A percentile compares a stretch with the other conserved stretches of the same genome.
phyloP scores from a whole-genome alignment of 306 rosid species.

The Dalbergia cochinchinensis region DNA sequence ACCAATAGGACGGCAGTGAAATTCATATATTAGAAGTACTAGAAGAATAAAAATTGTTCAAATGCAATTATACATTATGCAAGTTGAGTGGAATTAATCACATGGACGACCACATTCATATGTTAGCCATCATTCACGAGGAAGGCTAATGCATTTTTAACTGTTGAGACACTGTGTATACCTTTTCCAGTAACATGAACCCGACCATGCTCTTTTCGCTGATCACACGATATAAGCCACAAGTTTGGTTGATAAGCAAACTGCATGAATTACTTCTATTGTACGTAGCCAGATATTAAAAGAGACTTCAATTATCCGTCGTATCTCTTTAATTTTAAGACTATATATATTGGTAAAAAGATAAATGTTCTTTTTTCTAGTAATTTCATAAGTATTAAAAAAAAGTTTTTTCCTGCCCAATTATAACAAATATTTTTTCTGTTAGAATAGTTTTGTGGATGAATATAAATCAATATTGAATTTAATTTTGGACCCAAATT shows the following conservation, averaged over 20 bases:
- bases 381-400: no score
- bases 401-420: no score
- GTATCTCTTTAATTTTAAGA: no score
- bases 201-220: background rate
- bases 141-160: slow-evolving; percentile 12
- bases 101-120: background rate
- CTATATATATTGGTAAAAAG: no score
- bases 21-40: background rate
- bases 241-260: slow-evolving; percentile 22
- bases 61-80: background rate
- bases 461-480: no score
- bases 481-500: no score
- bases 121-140: background rate
- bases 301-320: background rate
- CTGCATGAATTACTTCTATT: background rate
- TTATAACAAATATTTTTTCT: no score
- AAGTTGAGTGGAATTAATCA: background rate
- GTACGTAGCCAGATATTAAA: background rate
- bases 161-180: slow-evolving; percentile 26
- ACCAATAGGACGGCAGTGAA: slow-evolving; percentile 27
- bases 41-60: background rate
- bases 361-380: no score
- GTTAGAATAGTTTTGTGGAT: no score
- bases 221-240: background rate
- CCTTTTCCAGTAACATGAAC: slow-evolving; percentile 28